phyloP scores from a whole-genome alignment of 805 yeast genomes.

The Metschnikowia peoriensis region DNA sequence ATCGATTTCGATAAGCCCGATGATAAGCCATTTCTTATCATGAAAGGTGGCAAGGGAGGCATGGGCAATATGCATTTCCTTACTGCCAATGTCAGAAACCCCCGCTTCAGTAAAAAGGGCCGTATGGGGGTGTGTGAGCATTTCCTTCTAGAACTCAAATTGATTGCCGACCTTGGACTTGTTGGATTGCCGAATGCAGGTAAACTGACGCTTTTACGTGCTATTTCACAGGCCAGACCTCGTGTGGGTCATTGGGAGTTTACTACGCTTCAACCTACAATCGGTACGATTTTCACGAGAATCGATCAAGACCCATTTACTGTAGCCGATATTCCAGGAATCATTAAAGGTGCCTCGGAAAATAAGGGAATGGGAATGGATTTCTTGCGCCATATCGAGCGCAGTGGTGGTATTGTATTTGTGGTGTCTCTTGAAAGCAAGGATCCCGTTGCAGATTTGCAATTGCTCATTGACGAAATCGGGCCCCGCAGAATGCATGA shows the following conservation, averaged over 20 bases:
- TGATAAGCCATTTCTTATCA: slow-evolving; percentile 61
- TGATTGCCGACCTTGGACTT: slow-evolving; percentile 88
- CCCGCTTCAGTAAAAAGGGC: slow-evolving; percentile 83
- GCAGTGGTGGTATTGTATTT: slow-evolving; percentile 86
- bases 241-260: slow-evolving; percentile 96
- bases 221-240: slow-evolving; percentile 87
- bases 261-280: slow-evolving; percentile 87
- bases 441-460: slow-evolving; percentile 66
- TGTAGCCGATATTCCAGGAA: slow-evolving; percentile 97
- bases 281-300: slow-evolving; percentile 78
- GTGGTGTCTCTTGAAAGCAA: slow-evolving; percentile 72
- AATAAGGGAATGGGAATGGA: slow-evolving; percentile 94
- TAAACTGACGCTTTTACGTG: slow-evolving; percentile 81
- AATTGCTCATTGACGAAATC: slow-evolving; percentile 64
- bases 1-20: slow-evolving; percentile 65
- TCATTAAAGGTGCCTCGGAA: slow-evolving; percentile 80
- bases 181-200: slow-evolving; percentile 98
- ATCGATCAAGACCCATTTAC: slow-evolving; percentile 72
- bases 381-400: slow-evolving; percentile 86
- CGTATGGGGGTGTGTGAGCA: slow-evolving; percentile 62
- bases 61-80: slow-evolving; percentile 95
- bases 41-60: slow-evolving; percentile 92
- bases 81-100: slow-evolving; percentile 80
- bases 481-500: slow-evolving; percentile 58
- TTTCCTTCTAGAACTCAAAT: slow-evolving; percentile 79